These are phyloP conservation scores for Salvia sclarea DNA, from an alignment of 305 asterid genomes.

Conservation along the genomic window DNA sequence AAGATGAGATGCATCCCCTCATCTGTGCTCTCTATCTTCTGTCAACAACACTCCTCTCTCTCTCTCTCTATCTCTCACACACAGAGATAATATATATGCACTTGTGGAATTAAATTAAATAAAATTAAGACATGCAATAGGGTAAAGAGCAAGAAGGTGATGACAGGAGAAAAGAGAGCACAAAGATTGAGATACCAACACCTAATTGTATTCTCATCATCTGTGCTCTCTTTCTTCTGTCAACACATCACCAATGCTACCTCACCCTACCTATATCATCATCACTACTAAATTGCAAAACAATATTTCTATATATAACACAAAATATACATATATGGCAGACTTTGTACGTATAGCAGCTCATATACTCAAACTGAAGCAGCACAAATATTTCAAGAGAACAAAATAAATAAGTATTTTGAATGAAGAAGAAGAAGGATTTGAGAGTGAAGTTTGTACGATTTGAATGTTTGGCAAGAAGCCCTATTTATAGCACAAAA, in stretches of 20 bases:
- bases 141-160: constrained; percentile 31
- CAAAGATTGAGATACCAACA: constrained; percentile 52
- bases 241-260: constrained; percentile 47
- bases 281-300: not conserved
- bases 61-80: not conserved
- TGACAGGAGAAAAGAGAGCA: constrained; percentile 52
- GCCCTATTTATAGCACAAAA: constrained; percentile 39
- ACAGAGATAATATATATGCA: not conserved
- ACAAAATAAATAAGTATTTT: not conserved
- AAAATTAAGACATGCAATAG: not conserved
- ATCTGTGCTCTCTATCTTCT: constrained; percentile 66
- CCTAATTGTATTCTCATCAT: constrained; percentile 43
- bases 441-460: constrained; percentile 18
- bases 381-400: not conserved
- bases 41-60: constrained; percentile 37
- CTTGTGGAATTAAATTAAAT: not conserved
- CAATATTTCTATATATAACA: too few relatives aligned
- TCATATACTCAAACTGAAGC: not conserved
- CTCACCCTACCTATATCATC: constrained; percentile 34
- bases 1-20: too few relatives aligned
- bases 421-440: not conserved
- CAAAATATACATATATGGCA: too few relatives aligned
- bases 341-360: too few relatives aligned
- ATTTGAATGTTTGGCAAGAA: constrained; percentile 5
- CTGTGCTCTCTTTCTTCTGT: constrained; percentile 66